A percentile compares a stretch with the other conserved stretches of the same genome.
phyloP scores from a whole-genome alignment of 1,284 basidiomycete species.

The Heterobasidion annosum region DNA sequence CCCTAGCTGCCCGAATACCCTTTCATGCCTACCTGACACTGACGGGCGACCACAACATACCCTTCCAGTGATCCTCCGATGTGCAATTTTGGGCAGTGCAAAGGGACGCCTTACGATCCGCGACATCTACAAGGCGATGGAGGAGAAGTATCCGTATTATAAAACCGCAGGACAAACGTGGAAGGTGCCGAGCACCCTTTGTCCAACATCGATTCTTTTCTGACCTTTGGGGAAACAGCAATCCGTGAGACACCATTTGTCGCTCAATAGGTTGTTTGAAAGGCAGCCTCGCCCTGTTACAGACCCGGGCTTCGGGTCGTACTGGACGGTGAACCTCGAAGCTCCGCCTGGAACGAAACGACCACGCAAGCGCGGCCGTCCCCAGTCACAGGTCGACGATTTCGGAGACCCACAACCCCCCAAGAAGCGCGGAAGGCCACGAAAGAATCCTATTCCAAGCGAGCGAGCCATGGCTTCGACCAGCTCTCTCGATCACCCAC shows the following conservation, averaged over 20 bases:
- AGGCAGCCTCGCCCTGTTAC: constrained; percentile 69
- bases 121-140: constrained; percentile 78
- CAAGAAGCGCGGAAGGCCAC: constrained; percentile 40
- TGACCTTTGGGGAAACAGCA: constrained; percentile 36
- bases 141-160: constrained; percentile 72
- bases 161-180: constrained; percentile 69
- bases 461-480: not conserved
- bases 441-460: constrained; percentile 20
- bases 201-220: constrained; percentile 8
- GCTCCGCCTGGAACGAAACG: constrained; percentile 77
- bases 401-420: constrained; percentile 16
- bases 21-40: constrained; percentile 69
- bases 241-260: constrained; percentile 77
- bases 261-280: constrained; percentile 71
- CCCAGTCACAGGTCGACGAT: constrained; percentile 34
- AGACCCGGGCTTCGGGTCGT: constrained; percentile 75
- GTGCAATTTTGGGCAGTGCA: constrained; percentile 68
- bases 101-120: constrained; percentile 70
- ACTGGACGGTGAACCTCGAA: constrained; percentile 74
- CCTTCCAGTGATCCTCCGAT: constrained; percentile 70
- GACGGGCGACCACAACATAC: constrained; percentile 71
- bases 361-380: constrained; percentile 67
- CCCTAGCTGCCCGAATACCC: constrained; percentile 64
- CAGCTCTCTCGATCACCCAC: constrained; percentile 10
- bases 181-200: constrained; percentile 42